These are phyloP conservation scores for Entomortierella parvispora DNA, from an alignment of 192 early-diverging fungal genomes.

Conservation along the genomic window DNA sequence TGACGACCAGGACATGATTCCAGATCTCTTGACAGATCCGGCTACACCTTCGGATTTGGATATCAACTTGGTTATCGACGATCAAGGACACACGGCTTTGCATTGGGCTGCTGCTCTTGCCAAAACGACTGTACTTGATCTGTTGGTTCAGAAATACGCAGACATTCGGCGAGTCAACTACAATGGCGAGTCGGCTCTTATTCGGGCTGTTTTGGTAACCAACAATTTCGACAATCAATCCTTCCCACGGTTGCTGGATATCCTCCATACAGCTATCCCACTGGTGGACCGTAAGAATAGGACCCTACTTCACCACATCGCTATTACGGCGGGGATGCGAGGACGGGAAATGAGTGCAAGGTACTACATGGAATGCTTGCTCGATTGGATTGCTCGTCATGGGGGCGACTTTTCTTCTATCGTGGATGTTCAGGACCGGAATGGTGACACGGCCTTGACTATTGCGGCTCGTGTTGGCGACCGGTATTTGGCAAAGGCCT, in stretches of 20 bases:
- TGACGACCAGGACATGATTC: conserved; percentile 77
- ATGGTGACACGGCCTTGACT: conserved; percentile 89
- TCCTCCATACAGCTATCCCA: conserved; percentile 81
- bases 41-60: conserved; percentile 66
- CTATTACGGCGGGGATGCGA: conserved; percentile 72
- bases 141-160: conserved; percentile 84
- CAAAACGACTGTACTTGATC: conserved; percentile 74
- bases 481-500: conserved; percentile 70
- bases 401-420: conserved; percentile 58
- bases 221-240: conserved; percentile 86
- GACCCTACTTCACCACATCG: conserved; percentile 94
- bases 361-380: conserved; percentile 90
- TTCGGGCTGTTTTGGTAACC: conserved; percentile 88
- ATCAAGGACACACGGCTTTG: conserved; percentile 92
- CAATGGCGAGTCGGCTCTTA: conserved; percentile 88
- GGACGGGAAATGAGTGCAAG: conserved; percentile 71
- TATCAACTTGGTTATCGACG: conserved; percentile 89
- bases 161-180: conserved; percentile 77
- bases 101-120: conserved; percentile 97
- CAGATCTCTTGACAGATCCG: conserved; percentile 55
- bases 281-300: conserved; percentile 78
- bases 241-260: conserved; percentile 78
- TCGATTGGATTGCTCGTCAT: conserved; percentile 70
- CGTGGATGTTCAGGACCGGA: conserved; percentile 72
- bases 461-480: conserved; percentile 87